Base-by-base conservation (phyloP, 169 alveolate species). In the Eimeria acervulina region DNA sequence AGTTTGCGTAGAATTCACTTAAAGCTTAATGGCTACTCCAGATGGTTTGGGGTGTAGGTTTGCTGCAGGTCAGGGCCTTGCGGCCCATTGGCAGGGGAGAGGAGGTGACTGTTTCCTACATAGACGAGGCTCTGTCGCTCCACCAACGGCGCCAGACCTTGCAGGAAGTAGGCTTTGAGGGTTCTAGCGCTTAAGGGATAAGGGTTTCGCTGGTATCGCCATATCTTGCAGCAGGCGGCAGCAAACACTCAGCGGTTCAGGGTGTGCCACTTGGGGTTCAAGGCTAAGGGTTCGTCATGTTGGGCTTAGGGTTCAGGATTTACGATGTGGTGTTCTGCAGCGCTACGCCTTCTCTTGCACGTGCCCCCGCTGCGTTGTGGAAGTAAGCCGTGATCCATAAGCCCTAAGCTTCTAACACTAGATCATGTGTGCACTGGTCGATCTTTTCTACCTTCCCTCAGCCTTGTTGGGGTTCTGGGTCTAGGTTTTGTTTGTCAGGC, bases 61-160 rank as follows among this genome's bases (percentile, higher is more conserved):
- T 66, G n/a, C 8, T 91, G 78, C 94, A 94, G 96, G 95, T 97
- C 23, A 74, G 84, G 70, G 93, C 98, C 31, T 84, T 93, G 81
- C 96, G 97, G 42, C 96, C 95, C 84, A 97, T 97, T 51, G 61
- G 36, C 28, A 42, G 15, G 55, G 97, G 92, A 7, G 97, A 96
- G 81, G 97, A 96, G 33, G 87, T 96, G 42, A 84, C 96, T 4
- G 93, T 87, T 36, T 97, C 98, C 13, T 97, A 97, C 93, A 96
- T 97, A 55, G 97, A 97, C 78, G 97, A 97, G 66, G 63, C 90
- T 23, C 95, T 96, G 15, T 96, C 97, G 23, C 93, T 96, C 52
- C 83, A 52, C 51, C 38, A 59, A 26, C 95, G 98, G 42, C 97
- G 61, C 88, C 36, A n/a, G 47, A 72, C 70, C 10, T 93, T 97